Conservation (phyloP, 305 asterid genomes). For the Rubia peregrina region DNA sequence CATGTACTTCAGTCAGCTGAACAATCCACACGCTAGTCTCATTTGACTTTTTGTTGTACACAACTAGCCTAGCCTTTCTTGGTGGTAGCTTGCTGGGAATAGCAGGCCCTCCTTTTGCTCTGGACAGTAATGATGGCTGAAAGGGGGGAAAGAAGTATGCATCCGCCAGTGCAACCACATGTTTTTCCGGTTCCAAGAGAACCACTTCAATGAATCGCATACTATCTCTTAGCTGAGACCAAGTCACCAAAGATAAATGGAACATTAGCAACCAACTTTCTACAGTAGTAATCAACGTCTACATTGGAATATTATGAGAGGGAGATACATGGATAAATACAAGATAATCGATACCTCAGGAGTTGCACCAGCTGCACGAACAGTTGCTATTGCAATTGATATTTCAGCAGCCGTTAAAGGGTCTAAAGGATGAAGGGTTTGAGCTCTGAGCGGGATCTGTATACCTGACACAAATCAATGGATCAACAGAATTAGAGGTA, state of each 20-base stretch:
- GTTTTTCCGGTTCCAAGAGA: slow-evolving; percentile 82
- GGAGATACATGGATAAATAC: not conserved
- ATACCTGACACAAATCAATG: not conserved
- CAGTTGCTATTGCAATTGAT: slow-evolving; percentile 42
- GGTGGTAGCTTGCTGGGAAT: slow-evolving; percentile 89
- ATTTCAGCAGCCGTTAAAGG: slow-evolving; percentile 45
- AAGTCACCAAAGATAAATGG: not conserved
- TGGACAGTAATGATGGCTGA: slow-evolving; percentile 74
- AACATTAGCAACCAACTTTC: slow-evolving; percentile 2
- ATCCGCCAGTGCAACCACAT: slow-evolving; percentile 85
- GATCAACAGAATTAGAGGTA: not conserved
- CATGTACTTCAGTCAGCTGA: slow-evolving; percentile 90
- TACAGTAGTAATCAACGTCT: not conserved
- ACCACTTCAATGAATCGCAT: slow-evolving; percentile 92
- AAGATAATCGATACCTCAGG: slow-evolving; percentile 30
- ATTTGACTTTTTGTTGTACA: slow-evolving; percentile 82
- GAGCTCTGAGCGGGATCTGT: slow-evolving; percentile 23
- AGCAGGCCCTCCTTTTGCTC: slow-evolving; percentile 76
- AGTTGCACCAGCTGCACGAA: slow-evolving; percentile 45
- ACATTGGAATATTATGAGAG: not conserved
- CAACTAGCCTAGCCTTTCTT: slow-evolving; percentile 80
- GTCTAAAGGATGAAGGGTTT: slow-evolving; percentile 40
- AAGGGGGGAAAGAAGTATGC: slow-evolving; percentile 98
- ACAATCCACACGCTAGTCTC: slow-evolving; percentile 95
- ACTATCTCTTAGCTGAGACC: slow-evolving; percentile 74